phyloP scores from a whole-genome alignment of 208 protist species.

The Trypanosoma vivax region DNA sequence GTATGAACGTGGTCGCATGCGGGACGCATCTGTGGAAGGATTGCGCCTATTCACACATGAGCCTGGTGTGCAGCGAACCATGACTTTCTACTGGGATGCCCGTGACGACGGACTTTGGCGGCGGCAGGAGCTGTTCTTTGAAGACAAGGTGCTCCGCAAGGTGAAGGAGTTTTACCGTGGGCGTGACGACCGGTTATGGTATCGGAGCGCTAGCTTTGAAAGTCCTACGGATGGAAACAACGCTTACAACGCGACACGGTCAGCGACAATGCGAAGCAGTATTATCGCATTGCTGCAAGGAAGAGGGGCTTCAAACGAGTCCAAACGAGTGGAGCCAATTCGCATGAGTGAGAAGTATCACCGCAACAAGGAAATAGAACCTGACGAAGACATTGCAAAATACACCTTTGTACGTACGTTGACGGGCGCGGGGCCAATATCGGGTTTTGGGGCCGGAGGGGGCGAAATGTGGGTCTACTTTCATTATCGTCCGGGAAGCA shows the following conservation, averaged over 20 bases:
- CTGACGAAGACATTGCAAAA: conserved; percentile 67
- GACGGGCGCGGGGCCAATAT: conserved; percentile 13
- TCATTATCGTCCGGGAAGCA: conserved; percentile 63
- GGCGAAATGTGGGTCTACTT: conserved; percentile 86
- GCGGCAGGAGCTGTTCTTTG: conserved; percentile 74
- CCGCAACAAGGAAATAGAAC: conserved; percentile 34
- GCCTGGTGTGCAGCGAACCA: conserved; percentile 54
- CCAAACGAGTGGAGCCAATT: conserved; percentile 60
- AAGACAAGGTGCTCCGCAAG: conserved; percentile 49
- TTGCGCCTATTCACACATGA: conserved; percentile 64
- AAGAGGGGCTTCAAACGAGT: conserved; percentile 22
- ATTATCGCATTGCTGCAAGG: not conserved
- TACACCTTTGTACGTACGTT: conserved; percentile 49
- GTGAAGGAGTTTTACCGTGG: conserved; percentile 82
- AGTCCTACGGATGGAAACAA: conserved; percentile 16
- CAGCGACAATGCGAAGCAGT: not conserved
- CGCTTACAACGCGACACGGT: conserved; percentile 21
- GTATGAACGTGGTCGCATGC: conserved; percentile 75
- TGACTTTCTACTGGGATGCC: conserved; percentile 83
- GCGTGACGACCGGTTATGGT: conserved; percentile 64
- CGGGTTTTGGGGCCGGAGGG: conserved; percentile 11
- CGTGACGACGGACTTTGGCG: conserved; percentile 76
- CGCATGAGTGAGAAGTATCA: conserved; percentile 83
- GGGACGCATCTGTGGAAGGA: conserved; percentile 51
- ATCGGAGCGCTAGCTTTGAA: conserved; percentile 73